phyloP scores from a whole-genome alignment of 2,329 filamentous ascomycete genomes.

The Fusarium chlamydosporum region DNA sequence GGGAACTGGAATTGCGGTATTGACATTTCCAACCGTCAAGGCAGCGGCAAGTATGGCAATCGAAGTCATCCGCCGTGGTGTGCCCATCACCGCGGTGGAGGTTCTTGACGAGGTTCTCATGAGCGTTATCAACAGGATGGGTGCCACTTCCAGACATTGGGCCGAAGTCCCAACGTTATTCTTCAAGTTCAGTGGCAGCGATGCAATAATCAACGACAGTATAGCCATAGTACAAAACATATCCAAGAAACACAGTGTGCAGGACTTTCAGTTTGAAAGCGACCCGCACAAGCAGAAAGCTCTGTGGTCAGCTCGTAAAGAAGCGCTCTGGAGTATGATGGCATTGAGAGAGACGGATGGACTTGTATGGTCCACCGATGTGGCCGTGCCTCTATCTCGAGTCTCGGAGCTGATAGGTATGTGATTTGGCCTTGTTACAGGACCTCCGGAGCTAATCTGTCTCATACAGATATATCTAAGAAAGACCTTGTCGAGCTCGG shows the following conservation, averaged over 20 bases:
- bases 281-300: conserved; percentile 78
- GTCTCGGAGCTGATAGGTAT: conserved; percentile 74
- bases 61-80: conserved; percentile 78
- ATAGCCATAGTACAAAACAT: conserved; percentile 71
- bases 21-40: conserved; percentile 81
- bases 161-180: conserved; percentile 82
- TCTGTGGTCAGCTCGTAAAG: conserved; percentile 86
- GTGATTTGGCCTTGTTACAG: background rate
- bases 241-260: background rate
- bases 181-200: conserved; percentile 88
- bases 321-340: conserved; percentile 85
- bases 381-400: conserved; percentile 82
- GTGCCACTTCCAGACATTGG: conserved; percentile 77
- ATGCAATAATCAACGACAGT: conserved; percentile 80
- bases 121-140: conserved; percentile 82
- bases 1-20: conserved; percentile 81
- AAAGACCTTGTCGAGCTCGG: conserved; percentile 88
- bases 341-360: conserved; percentile 73
- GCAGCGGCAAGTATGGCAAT: conserved; percentile 81
- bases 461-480: conserved; percentile 80
- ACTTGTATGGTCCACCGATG: conserved; percentile 81
- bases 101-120: conserved; percentile 92
- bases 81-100: conserved; percentile 83
- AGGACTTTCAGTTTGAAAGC: conserved; percentile 72
- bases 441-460: fast-evolving